phyloP scores from a whole-genome alignment of 2,329 filamentous ascomycete genomes.

The Fusarium metavorans region DNA sequence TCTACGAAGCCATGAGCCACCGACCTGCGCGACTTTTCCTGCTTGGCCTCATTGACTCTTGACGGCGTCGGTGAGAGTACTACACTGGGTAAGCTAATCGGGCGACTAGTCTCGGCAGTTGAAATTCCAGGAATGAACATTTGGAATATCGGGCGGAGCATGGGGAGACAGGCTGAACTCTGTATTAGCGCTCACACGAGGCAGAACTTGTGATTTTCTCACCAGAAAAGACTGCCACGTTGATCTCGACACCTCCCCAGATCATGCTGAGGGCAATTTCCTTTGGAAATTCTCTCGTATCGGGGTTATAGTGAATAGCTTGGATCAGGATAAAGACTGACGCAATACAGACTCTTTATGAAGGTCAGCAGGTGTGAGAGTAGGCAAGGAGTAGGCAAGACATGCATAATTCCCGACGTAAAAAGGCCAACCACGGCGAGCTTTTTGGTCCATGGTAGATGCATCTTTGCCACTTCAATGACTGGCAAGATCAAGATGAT shows the following conservation, averaged over 20 bases:
- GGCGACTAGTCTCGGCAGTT: background rate
- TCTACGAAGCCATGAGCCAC: background rate
- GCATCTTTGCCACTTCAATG: constrained; percentile 45
- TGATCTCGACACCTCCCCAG: constrained; percentile 44
- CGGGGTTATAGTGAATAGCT: constrained; percentile 26
- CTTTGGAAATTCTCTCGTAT: constrained; percentile 35
- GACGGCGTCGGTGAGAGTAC: background rate
- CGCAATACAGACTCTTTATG: constrained; percentile 42
- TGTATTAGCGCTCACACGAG: background rate
- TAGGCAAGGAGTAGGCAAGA: too few relatives aligned
- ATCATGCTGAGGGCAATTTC: constrained; percentile 38
- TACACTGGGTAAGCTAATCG: background rate
- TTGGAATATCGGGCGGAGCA: background rate
- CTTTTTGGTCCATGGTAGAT: constrained; percentile 38
- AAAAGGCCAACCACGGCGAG: constrained; percentile 43
- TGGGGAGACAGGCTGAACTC: background rate
- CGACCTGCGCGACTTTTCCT: background rate
- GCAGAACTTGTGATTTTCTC: background rate
- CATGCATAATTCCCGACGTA: constrained; percentile 43
- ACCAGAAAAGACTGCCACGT: constrained; percentile 43
- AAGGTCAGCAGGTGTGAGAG: background rate
- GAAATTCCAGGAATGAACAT: background rate
- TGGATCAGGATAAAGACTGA: constrained; percentile 39
- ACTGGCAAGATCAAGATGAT: constrained; percentile 45
- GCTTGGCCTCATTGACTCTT: background rate